phyloP scores from a whole-genome alignment of 192 early-diverging fungal species.

The Spinellus fusiger region DNA sequence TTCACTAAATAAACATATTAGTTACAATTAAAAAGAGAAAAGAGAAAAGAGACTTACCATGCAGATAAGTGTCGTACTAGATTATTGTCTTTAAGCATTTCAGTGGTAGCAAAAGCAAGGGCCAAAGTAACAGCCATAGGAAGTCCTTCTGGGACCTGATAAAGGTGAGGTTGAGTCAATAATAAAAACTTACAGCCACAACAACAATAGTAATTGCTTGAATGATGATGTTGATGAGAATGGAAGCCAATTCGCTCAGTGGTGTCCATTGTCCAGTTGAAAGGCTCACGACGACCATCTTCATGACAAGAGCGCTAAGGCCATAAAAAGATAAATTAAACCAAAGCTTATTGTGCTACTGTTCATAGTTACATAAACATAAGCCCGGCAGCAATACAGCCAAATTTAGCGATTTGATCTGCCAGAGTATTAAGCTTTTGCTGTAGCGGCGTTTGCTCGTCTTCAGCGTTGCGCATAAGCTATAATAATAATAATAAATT shows the following conservation, averaged over 20 bases:
- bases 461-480: conserved; percentile 61
- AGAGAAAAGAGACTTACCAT: conserved; percentile 17
- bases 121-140: conserved; percentile 85
- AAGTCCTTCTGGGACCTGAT: conserved; percentile 65
- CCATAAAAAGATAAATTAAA: not conserved
- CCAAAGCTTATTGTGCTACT: not conserved
- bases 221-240: conserved; percentile 65
- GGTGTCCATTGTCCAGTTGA: conserved; percentile 53
- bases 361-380: conserved; percentile 59
- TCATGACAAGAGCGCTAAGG: conserved; percentile 54
- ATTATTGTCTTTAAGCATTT: conserved; percentile 81
- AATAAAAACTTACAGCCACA: conserved; percentile 54
- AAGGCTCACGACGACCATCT: conserved; percentile 54
- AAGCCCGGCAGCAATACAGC: conserved; percentile 71
- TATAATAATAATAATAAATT: not conserved
- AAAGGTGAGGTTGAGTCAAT: not conserved
- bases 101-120: conserved; percentile 74
- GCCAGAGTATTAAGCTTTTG: conserved; percentile 84
- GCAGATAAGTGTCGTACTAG: conserved; percentile 76
- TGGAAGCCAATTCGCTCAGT: conserved; percentile 44
- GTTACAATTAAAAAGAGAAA: not conserved
- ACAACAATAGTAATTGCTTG: conserved; percentile 80
- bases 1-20: conserved; percentile 39
- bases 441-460: conserved; percentile 89
- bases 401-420: conserved; percentile 93